Percentiles rank a stretch among this genome's conserved stretches.
phyloP scores from a whole-genome alignment of 495 filamentous ascomycete species.

The Talaromyces stipitatus region DNA sequence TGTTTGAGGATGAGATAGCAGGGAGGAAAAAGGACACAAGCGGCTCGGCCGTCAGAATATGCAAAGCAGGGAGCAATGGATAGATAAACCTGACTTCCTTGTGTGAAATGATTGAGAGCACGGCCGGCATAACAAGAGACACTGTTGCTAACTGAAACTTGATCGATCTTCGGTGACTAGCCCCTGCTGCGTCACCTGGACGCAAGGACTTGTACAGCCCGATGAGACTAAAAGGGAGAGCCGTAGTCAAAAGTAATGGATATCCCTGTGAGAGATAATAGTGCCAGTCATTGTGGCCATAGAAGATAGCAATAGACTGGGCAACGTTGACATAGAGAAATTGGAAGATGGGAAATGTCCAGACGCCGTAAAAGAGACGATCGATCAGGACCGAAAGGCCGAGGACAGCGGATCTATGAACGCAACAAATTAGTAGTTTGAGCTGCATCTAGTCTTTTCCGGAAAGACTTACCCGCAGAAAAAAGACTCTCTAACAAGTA shows the following conservation, averaged over 20 bases:
- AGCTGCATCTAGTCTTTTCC: background rate
- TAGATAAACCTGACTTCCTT: conserved; percentile 98
- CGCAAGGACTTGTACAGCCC: conserved; percentile 53
- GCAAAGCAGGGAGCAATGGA: conserved; percentile 78
- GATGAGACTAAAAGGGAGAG: conserved; percentile 63
- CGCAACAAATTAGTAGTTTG: conserved; percentile 6
- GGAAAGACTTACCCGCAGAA: conserved; percentile 57
- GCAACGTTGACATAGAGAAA: conserved; percentile 92
- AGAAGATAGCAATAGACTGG: conserved; percentile 80
- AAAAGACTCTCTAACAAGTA: conserved; percentile 51
- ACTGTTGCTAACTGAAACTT: conserved; percentile 53
- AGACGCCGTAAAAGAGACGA: conserved; percentile 72
- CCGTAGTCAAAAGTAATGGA: conserved; percentile 78
- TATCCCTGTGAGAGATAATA: conserved; percentile 90
- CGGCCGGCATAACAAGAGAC: conserved; percentile 48
- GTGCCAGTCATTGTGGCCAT: conserved; percentile 84
- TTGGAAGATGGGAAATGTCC: conserved; percentile 83
- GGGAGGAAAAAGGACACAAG: conserved; percentile 58
- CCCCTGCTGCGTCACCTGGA: conserved; percentile 15
- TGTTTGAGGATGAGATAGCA: conserved; percentile 22
- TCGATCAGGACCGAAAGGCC: conserved; percentile 61
- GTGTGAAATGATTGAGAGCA: conserved; percentile 77
- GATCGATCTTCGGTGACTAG: conserved; percentile 24
- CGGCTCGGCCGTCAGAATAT: conserved; percentile 66
- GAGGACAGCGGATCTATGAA: conserved; percentile 49